phyloP scores from a whole-genome alignment of 352 stramenopile species.

The Phytophthora brassicae region DNA sequence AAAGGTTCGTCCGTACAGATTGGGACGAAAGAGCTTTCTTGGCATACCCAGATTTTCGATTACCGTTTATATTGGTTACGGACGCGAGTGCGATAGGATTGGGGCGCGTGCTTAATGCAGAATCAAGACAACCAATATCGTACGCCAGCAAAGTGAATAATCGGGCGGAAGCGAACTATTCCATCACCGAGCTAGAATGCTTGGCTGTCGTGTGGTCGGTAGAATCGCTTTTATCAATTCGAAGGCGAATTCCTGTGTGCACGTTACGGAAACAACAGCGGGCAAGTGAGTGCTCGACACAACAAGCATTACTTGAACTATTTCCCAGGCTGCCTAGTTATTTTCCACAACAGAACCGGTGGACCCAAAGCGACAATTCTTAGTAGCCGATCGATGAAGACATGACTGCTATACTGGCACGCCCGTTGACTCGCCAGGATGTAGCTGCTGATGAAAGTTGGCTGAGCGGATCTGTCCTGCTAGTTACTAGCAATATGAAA shows the following conservation, averaged over 20 bases:
- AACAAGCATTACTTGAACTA: background rate
- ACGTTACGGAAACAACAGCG: background rate
- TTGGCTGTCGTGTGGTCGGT: no score
- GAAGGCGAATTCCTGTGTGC: background rate
- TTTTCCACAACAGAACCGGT: background rate
- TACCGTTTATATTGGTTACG: background rate
- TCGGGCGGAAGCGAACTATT: no score
- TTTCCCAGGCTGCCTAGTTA: background rate
- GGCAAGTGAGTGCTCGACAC: background rate
- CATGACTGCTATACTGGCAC: background rate
- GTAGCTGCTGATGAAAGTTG: background rate
- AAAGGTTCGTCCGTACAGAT: background rate
- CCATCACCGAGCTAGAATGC: no score
- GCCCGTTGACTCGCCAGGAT: background rate
- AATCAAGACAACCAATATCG: no score
- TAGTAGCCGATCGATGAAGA: background rate
- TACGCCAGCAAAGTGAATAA: background rate
- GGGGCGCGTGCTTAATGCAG: no score
- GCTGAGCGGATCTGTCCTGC: background rate
- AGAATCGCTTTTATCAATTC: no score
- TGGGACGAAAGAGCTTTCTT: background rate
- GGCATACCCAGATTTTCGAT: background rate
- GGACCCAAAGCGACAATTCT: background rate
- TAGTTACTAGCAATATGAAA: slow-evolving; percentile 6
- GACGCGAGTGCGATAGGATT: no score